A percentile compares a stretch with the other conserved stretches of the same genome.
phyloP scores from a whole-genome alignment of 2,329 filamentous ascomycete genomes.

The Pseudogymnoascus sp. region DNA sequence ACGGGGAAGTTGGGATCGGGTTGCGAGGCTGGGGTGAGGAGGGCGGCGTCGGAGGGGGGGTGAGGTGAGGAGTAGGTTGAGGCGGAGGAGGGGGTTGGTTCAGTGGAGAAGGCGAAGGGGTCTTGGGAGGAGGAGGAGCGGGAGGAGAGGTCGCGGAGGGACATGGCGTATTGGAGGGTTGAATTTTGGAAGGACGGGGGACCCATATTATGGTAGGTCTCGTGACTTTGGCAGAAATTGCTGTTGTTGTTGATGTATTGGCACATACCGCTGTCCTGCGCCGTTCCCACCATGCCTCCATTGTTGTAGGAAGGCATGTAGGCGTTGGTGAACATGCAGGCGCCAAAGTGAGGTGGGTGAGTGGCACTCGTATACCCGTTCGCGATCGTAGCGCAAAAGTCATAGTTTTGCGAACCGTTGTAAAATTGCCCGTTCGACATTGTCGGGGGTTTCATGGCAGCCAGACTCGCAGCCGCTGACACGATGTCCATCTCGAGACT shows the following conservation, averaged over 20 bases:
- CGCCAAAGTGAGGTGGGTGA: neutral
- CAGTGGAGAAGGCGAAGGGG: slow-evolving; percentile 5
- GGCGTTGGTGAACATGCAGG: slow-evolving; percentile 1
- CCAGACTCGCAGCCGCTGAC: neutral
- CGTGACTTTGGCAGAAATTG: slow-evolving; percentile 7
- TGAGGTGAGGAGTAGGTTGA: neutral
- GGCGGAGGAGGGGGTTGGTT: neutral
- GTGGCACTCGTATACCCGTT: neutral
- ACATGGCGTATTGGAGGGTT: slow-evolving; percentile 8
- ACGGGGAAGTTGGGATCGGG: neutral
- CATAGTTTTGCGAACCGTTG: neutral
- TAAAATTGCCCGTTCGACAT: neutral
- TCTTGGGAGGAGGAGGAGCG: neutral
- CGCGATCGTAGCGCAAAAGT: neutral
- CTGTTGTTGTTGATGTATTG: neutral
- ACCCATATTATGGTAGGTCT: slow-evolving; percentile 5
- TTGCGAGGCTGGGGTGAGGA: neutral
- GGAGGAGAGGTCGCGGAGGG: neutral
- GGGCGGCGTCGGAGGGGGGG: neutral
- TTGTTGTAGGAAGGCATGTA: slow-evolving; percentile 4
- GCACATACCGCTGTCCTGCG: neutral
- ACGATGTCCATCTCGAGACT: neutral
- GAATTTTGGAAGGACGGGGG: neutral
- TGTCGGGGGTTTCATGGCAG: neutral
- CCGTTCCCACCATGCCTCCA: neutral